Conservation (phyloP, 208 protist genomes). For the Acanthamoeba castellanii region DNA sequence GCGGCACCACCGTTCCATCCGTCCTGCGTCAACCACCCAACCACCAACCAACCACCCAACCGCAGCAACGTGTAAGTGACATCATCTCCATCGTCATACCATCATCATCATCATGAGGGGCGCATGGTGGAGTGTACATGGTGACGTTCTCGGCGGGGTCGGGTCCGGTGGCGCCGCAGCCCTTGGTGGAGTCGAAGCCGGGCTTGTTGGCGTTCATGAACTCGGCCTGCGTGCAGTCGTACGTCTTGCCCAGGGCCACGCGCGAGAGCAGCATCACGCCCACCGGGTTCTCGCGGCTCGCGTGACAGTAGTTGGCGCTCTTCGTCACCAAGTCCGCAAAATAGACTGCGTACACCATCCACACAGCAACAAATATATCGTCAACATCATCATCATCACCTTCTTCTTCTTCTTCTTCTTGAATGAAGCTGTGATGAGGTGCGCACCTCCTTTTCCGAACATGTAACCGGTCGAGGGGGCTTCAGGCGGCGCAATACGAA, state of each 20-base stretch:
- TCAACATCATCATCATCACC: too few relatives aligned
- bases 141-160: constrained; percentile 50
- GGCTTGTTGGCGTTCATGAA: constrained; percentile 76
- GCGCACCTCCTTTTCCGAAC: constrained; percentile 83
- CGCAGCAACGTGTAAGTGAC: background rate
- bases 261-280: constrained; percentile 76
- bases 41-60: background rate
- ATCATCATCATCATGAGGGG: background rate
- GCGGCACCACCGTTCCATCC: constrained; percentile 67
- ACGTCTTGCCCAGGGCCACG: constrained; percentile 79
- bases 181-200: constrained; percentile 72
- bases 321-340: constrained; percentile 77
- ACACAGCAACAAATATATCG: too few relatives aligned
- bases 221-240: constrained; percentile 72
- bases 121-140: background rate
- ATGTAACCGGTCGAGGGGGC: constrained; percentile 86
- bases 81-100: background rate
- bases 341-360: background rate
- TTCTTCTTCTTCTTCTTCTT: too few relatives aligned
- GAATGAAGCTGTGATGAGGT: too few relatives aligned
- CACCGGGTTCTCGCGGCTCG: constrained; percentile 54
- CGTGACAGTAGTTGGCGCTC: constrained; percentile 77
- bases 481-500: constrained; percentile 85
- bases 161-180: constrained; percentile 68
- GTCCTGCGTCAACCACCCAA: background rate